Base-by-base conservation (phyloP, 1,284 basidiomycete species). In the Psilocybe mexicana region DNA sequence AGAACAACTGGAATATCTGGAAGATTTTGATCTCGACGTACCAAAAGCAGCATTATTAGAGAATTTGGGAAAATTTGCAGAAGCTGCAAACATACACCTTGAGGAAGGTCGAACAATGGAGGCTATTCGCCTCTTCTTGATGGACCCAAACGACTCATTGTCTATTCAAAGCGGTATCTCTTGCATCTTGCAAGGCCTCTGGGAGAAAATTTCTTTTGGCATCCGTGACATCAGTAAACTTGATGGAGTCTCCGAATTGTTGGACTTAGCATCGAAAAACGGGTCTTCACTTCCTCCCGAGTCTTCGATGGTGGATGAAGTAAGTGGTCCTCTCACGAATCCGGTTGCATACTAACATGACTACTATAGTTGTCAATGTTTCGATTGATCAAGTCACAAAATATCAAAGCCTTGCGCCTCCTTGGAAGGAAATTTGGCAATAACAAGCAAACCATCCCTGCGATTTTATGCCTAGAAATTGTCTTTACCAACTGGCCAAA, bases 71-170 rank as follows among this genome's bases (percentile, higher is more conserved):
- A 71, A 76, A 58, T 75, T 70, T 45, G 56, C 65, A 0, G 83
- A 88, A 30, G 87, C 86, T 0, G 87, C 85, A 0, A 75, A 83
- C 12, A 65, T 87, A 14, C 80, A 85, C 61, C 65, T 85, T 2
- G 65, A 68, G 1, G 80, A 85, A 67, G 84, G 84, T 23, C 75
- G 78, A 1, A 69, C 66, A 1, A 42, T 79, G 1, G 74, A 82
- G 24, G 87, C 84, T 0, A 79, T 86, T 40, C 49, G 55, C 2
- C 24, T 61, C 33, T 54, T 86, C 43, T 62, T 86, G 18, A 65
- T 69, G 48, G 78, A 80, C 48, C 57, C 38, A 1, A 38, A 54
- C 0, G 72, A 70, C n/a, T 38, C 42, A 3, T n/a, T 61, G 0
- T 75, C 77, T 4, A 63, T 70, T 28, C 62, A 61, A 23, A 69